These are phyloP conservation scores for Salix udensis DNA, from an alignment of 345 rosid genomes.

Conservation along the genomic window DNA sequence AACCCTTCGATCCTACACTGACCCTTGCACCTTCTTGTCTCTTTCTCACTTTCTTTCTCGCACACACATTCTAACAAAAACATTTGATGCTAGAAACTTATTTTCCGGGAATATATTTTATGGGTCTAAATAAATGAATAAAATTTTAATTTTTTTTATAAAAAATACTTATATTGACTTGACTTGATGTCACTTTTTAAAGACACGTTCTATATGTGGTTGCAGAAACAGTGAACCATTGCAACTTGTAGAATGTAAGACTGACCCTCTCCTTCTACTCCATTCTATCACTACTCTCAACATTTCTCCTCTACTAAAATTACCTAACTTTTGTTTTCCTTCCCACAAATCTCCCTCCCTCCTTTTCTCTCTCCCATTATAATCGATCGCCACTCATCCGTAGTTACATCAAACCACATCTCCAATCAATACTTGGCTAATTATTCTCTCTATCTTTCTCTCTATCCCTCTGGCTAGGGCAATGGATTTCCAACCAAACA, in stretches of 20 bases:
- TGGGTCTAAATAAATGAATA: too few species aligned
- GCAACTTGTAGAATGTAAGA: slow-evolving; percentile 32
- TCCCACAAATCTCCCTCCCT: not conserved
- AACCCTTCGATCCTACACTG: slow-evolving; percentile 67
- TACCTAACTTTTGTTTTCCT: not conserved
- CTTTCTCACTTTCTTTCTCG: slow-evolving; percentile 25
- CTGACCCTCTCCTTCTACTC: slow-evolving; percentile 9
- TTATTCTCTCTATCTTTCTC: not conserved
- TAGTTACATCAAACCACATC: not conserved
- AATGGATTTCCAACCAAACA: slow-evolving; percentile 68
- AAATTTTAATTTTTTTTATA: too few species aligned
- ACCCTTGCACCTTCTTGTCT: slow-evolving; percentile 55
- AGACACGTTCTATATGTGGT: not conserved
- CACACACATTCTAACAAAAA: not conserved
- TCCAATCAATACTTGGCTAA: not conserved
- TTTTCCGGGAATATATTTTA: too few species aligned
- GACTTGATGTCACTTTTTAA: too few species aligned
- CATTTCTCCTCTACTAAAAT: not conserved
- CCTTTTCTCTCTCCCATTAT: not conserved
- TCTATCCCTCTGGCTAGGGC: not conserved
- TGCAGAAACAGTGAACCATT: slow-evolving; percentile 43
- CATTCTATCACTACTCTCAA: not conserved
- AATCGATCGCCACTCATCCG: not conserved
- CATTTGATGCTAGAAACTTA: too few species aligned
- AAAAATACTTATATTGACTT: fast-evolving